Evolutionary conservation across 306 rosid species (phyloP).

Genomic region (Lablab purpureus): DNA sequence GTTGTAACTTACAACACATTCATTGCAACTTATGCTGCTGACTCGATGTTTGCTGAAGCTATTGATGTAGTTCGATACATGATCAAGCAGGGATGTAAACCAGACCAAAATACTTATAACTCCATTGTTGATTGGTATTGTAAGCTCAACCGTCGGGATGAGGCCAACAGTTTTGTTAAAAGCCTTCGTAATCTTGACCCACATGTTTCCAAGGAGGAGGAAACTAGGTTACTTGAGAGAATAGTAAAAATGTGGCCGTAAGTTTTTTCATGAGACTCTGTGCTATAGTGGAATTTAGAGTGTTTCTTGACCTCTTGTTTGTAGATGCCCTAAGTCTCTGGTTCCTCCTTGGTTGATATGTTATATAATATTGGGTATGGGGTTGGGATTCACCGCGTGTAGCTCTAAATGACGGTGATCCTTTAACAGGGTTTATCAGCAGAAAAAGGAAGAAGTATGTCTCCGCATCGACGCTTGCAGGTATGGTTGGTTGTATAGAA

Average conservation of each 20-base stretch:
- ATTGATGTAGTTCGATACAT: slow-evolving; percentile 78
- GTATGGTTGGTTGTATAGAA: slow-evolving; percentile 45
- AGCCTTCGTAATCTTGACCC: slow-evolving; percentile 70
- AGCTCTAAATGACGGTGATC: slow-evolving; percentile 19
- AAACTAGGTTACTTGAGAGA: slow-evolving; percentile 67
- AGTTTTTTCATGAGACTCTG: slow-evolving; percentile 40
- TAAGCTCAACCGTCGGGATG: slow-evolving; percentile 68
- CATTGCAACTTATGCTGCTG: slow-evolving; percentile 77
- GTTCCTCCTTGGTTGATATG: slow-evolving; percentile 36
- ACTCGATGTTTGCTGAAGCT: slow-evolving; percentile 80
- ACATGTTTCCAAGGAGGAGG: slow-evolving; percentile 60
- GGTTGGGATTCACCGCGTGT: slow-evolving; percentile 28
- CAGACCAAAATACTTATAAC: slow-evolving; percentile 83
- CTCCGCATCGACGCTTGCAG: slow-evolving; percentile 19
- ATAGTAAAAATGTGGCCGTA: slow-evolving; percentile 66
- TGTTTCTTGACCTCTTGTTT: not conserved
- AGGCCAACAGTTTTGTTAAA: slow-evolving; percentile 68
- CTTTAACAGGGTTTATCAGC: slow-evolving; percentile 24
- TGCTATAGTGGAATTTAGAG: slow-evolving; percentile 39
- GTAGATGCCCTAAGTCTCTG: slow-evolving; percentile 19
- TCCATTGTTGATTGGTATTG: slow-evolving; percentile 82
- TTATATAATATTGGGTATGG: slow-evolving; percentile 36
- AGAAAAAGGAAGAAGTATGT: slow-evolving; percentile 31
- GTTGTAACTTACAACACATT: slow-evolving; percentile 90
- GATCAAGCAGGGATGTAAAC: slow-evolving; percentile 89